phyloP scores from a whole-genome alignment of 495 filamentous ascomycete species.

The Corynascus novoguineensis region DNA sequence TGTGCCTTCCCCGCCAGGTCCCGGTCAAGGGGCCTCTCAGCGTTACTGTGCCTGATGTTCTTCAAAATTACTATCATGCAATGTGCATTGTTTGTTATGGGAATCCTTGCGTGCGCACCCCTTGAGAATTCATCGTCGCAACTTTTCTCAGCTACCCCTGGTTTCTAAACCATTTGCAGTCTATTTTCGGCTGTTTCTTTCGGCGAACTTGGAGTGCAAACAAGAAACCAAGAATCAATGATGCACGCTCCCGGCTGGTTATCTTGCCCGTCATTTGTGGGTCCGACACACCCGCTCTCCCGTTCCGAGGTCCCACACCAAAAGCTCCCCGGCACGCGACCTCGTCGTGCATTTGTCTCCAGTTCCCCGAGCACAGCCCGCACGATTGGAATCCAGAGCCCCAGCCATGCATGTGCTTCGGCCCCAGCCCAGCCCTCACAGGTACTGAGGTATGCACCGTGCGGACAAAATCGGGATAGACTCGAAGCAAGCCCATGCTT shows the following conservation, averaged over 20 bases:
- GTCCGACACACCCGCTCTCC: not conserved
- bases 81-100: not conserved
- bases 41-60: not conserved
- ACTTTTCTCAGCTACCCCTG: not conserved
- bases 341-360: not conserved
- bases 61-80: not conserved
- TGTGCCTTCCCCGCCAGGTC: not conserved
- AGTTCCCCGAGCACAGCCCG: not conserved
- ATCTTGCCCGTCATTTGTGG: not conserved
- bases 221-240: not conserved
- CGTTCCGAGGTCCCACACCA: not conserved
- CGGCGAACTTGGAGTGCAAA: not conserved
- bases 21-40: not conserved
- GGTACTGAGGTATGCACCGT: too few species aligned
- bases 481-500: too few species aligned
- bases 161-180: not conserved
- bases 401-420: not conserved
- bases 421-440: not conserved
- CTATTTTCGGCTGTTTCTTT: not conserved
- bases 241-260: not conserved
- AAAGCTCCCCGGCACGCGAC: not conserved
- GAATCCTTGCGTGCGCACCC: not conserved
- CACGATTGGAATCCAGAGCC: not conserved
- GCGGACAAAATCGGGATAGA: too few species aligned
- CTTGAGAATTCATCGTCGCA: not conserved